These are phyloP conservation scores for Quercus ilex DNA, from an alignment of 306 rosid genomes.

Conservation along the genomic window DNA sequence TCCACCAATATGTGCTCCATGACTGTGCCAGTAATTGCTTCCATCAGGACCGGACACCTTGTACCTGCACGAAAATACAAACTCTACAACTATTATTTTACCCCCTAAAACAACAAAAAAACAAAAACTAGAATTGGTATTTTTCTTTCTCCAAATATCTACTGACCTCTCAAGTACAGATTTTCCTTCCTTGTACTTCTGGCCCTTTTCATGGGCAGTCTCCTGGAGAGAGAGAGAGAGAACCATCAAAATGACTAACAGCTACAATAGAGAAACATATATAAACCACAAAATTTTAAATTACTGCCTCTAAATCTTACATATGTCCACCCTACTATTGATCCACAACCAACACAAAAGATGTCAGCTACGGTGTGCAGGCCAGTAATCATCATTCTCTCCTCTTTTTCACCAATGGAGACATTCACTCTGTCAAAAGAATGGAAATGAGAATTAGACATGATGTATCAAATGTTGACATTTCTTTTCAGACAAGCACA, in stretches of 20 bases:
- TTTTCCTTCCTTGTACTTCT: constrained; percentile 79
- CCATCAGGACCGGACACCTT: constrained; percentile 80
- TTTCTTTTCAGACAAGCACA: too few relatives aligned
- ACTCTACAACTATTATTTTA: constrained; percentile 25
- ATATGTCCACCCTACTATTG: constrained; percentile 90
- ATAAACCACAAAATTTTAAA: constrained; percentile 16
- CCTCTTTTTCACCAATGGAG: constrained; percentile 67
- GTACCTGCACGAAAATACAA: constrained; percentile 49
- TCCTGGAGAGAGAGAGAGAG: constrained; percentile 36
- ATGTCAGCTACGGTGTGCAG: constrained; percentile 88
- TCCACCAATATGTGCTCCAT: constrained; percentile 64
- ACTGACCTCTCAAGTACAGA: constrained; percentile 71
- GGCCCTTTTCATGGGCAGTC: constrained; percentile 47
- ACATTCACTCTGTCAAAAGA: constrained; percentile 67
- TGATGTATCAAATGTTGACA: too few relatives aligned
- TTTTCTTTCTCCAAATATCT: constrained; percentile 27
- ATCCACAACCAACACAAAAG: constrained; percentile 90
- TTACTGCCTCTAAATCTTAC: constrained; percentile 56
- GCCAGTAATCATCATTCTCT: constrained; percentile 74
- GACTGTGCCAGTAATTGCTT: constrained; percentile 66
- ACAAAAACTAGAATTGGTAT: constrained; percentile 11
- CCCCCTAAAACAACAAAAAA: constrained; percentile 3
- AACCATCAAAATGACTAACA: constrained; percentile 35
- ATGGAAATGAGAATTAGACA: constrained; percentile 1
- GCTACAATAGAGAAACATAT: constrained; percentile 16